Percentiles rank a stretch among this genome's conserved stretches.
These are phyloP conservation scores for Zygnema circumcarinatum DNA, from an alignment of 139 green algal species.

Conservation along the genomic window DNA sequence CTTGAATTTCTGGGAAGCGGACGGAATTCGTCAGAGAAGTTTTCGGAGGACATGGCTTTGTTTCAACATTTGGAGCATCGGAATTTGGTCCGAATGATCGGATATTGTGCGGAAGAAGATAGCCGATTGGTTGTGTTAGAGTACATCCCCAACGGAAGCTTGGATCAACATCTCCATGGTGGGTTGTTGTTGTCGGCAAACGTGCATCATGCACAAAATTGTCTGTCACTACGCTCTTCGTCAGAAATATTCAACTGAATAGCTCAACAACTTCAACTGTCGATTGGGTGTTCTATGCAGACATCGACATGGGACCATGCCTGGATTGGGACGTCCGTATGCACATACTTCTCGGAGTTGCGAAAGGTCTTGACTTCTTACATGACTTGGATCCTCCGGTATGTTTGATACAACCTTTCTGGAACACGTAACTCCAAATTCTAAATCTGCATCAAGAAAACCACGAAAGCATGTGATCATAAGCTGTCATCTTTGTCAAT, in stretches of 20 bases:
- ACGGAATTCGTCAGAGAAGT: neutral
- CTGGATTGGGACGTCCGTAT: neutral
- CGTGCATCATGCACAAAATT: no score
- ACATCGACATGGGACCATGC: neutral
- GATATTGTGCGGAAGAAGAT: conserved; percentile 26
- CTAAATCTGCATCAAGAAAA: neutral
- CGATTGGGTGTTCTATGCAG: neutral
- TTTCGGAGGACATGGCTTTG: neutral
- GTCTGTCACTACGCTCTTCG: no score
- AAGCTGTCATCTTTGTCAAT: neutral
- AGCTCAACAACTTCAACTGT: no score
- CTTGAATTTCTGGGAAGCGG: conserved; percentile 2
- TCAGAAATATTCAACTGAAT: no score
- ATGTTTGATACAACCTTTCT: neutral
- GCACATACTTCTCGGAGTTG: neutral
- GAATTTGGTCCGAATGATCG: conserved; percentile 27
- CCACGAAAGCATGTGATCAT: neutral
- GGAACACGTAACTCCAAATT: neutral
- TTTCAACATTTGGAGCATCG: neutral
- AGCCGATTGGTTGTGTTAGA: conserved; percentile 20
- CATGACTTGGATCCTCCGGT: neutral
- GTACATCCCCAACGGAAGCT: conserved; percentile 13
- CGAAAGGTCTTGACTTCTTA: neutral
- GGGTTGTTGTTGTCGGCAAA: no score
- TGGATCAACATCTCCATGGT: conserved; percentile 24